A percentile compares a stretch with the other conserved stretches of the same genome.
These are phyloP conservation scores for Salix udensis DNA, from an alignment of 345 rosid genomes.

Conservation along the genomic window DNA sequence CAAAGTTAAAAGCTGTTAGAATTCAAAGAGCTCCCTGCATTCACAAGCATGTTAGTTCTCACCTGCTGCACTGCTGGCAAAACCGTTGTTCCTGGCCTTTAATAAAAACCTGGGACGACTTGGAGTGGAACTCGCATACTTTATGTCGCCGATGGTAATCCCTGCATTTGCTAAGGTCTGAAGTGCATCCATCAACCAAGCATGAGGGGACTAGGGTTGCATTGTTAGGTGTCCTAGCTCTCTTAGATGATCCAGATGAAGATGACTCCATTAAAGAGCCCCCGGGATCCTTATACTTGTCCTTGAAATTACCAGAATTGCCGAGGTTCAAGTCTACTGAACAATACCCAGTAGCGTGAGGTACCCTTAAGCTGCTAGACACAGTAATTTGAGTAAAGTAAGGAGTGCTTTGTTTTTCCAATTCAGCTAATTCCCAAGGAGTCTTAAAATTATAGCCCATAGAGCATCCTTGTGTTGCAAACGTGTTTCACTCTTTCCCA, in stretches of 20 bases:
- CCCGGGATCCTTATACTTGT: constrained; percentile 13
- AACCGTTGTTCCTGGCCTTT: constrained; percentile 60
- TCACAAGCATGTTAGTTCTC: constrained; percentile 3
- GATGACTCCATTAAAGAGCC: constrained; percentile 50
- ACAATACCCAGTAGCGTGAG: constrained; percentile 15
- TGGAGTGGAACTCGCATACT: constrained; percentile 70
- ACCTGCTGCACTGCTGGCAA: constrained; percentile 92
- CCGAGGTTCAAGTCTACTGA: constrained; percentile 29
- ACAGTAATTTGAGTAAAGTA: constrained; percentile 12
- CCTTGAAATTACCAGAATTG: constrained; percentile 21
- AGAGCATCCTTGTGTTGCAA: constrained; percentile 19
- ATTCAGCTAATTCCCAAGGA: constrained; percentile 16
- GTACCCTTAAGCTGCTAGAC: constrained; percentile 8
- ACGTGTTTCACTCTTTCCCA: constrained; percentile 5
- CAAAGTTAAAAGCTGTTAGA: not conserved
- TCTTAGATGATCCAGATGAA: constrained; percentile 42
- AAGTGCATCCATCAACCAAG: constrained; percentile 70
- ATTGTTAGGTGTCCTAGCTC: constrained; percentile 39
- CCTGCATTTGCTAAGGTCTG: constrained; percentile 62
- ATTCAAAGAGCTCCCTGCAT: not conserved
- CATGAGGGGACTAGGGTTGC: constrained; percentile 51
- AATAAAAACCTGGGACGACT: constrained; percentile 54
- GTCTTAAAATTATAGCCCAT: constrained; percentile 24
- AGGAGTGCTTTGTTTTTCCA: constrained; percentile 14
- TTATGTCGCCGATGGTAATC: constrained; percentile 77